Percentiles rank a stretch among this genome's conserved stretches.
Evolutionary conservation across 495 filamentous ascomycete genomes (phyloP).

Genomic region (Talaromyces stipitatus): DNA sequence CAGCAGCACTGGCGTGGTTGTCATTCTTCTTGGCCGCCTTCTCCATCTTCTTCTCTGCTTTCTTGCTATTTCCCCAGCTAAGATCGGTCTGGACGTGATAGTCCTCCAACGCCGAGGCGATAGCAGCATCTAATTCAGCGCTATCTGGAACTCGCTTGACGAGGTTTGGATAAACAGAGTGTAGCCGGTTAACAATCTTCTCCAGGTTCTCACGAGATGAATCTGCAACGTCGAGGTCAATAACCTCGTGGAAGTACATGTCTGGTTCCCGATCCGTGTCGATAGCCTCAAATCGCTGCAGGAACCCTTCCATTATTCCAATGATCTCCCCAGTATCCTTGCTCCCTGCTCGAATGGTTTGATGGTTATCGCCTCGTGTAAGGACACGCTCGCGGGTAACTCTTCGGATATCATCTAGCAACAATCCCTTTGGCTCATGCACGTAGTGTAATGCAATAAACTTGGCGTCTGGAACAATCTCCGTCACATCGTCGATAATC

Average conservation of each 20-base stretch:
- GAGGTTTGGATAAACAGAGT: constrained; percentile 65
- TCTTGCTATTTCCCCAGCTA: constrained; percentile 26
- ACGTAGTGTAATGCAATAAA: constrained; percentile 92
- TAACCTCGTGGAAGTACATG: constrained; percentile 67
- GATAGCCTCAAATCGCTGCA: constrained; percentile 73
- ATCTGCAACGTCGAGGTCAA: constrained; percentile 71
- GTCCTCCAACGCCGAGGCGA: constrained; percentile 64
- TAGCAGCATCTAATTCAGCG: constrained; percentile 74
- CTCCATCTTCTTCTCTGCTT: constrained; percentile 20
- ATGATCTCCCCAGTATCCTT: constrained; percentile 60
- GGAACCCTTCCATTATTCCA: constrained; percentile 93
- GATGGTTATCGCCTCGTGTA: constrained; percentile 87
- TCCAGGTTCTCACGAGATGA: constrained; percentile 84
- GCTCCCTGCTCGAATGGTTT: constrained; percentile 82
- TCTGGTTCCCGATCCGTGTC: constrained; percentile 60
- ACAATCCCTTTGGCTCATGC: constrained; percentile 56
- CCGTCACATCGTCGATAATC: constrained; percentile 68
- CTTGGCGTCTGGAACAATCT: constrained; percentile 48
- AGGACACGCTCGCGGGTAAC: constrained; percentile 77
- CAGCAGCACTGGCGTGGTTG: constrained; percentile 8
- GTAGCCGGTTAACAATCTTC: constrained; percentile 61
- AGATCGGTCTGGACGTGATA: constrained; percentile 73
- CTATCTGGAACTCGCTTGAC: constrained; percentile 60
- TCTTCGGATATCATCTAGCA: constrained; percentile 55
- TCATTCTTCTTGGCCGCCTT: constrained; percentile 32